These are phyloP conservation scores for Fusarium avenaceum DNA, from an alignment of 2,329 filamentous ascomycete species.

Conservation along the genomic window DNA sequence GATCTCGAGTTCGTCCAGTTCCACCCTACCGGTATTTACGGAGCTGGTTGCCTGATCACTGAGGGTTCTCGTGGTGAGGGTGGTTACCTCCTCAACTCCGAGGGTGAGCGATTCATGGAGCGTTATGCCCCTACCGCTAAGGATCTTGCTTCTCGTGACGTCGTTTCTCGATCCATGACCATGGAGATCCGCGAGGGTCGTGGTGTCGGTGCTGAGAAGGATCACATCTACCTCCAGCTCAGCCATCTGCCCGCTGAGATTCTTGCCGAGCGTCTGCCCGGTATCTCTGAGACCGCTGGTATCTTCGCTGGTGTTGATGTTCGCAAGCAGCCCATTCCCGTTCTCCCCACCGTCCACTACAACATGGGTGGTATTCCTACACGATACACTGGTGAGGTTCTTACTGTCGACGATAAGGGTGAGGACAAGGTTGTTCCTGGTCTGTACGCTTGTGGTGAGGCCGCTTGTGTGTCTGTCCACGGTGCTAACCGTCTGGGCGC, in stretches of 20 bases:
- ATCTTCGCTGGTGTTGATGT: slow-evolving; percentile 99
- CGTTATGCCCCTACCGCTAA: slow-evolving; percentile 97
- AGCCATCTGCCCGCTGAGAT: slow-evolving; percentile 94
- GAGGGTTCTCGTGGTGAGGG: slow-evolving; percentile 98
- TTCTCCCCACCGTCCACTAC: slow-evolving; percentile 97
- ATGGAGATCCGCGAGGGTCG: slow-evolving; percentile 97
- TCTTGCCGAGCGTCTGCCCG: slow-evolving; percentile 94
- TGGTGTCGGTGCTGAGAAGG: slow-evolving; percentile 96
- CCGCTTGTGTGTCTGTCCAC: slow-evolving; percentile 97
- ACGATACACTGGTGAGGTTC: slow-evolving; percentile 95
- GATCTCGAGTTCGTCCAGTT: slow-evolving; percentile 99
- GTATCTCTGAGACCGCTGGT: slow-evolving; percentile 97
- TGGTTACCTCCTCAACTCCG: slow-evolving; percentile 96
- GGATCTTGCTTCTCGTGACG: slow-evolving; percentile 95
- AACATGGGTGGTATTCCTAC: slow-evolving; percentile 99
- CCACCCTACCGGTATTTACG: slow-evolving; percentile 99
- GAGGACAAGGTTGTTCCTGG: slow-evolving; percentile 95
- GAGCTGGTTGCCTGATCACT: slow-evolving; percentile 96
- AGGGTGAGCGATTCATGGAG: slow-evolving; percentile 99
- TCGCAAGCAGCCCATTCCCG: slow-evolving; percentile 95
- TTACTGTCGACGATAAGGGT: slow-evolving; percentile 87
- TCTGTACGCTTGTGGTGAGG: slow-evolving; percentile 96
- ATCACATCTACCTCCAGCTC: slow-evolving; percentile 98
- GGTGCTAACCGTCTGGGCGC: slow-evolving; percentile 97
- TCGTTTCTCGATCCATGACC: slow-evolving; percentile 98